Percentiles rank a stretch among this genome's conserved stretches.
Conservation (phyloP, 805 yeast genomes). For the Sungouiozyma intestinalis region DNA sequence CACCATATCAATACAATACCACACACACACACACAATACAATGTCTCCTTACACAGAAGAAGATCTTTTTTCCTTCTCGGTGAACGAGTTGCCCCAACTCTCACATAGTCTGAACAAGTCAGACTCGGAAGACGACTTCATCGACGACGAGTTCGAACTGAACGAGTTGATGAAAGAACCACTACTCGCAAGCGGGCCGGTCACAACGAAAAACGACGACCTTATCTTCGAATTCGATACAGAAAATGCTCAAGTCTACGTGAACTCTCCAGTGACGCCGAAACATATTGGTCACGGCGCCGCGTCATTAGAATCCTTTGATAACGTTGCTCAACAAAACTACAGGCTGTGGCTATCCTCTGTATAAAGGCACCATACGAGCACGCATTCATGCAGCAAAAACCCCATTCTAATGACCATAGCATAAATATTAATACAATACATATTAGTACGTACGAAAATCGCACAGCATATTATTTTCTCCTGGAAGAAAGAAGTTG, state of each 20-base stretch:
- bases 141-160: constrained; percentile 4
- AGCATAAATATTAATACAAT: neutral
- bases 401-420: neutral
- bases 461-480: neutral
- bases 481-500: neutral
- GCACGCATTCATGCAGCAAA: neutral
- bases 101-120: constrained; percentile 5
- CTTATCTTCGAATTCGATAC: constrained; percentile 5
- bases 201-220: constrained; percentile 3
- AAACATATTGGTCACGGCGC: neutral
- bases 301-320: constrained; percentile 8
- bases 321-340: constrained; percentile 21
- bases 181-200: neutral
- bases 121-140: neutral
- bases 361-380: constrained; percentile 4
- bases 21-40: neutral
- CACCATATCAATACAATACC: neutral
- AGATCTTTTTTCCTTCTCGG: constrained; percentile 8
- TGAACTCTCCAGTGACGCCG: constrained; percentile 1
- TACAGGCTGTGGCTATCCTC: constrained; percentile 21
- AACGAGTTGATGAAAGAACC: neutral
- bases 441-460: neutral
- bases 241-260: constrained; percentile 1
- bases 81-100: constrained; percentile 4
- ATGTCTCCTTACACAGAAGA: constrained; percentile 6